Conservation (phyloP, 2,329 filamentous ascomycete species). For the Furcasterigmium sp. region DNA sequence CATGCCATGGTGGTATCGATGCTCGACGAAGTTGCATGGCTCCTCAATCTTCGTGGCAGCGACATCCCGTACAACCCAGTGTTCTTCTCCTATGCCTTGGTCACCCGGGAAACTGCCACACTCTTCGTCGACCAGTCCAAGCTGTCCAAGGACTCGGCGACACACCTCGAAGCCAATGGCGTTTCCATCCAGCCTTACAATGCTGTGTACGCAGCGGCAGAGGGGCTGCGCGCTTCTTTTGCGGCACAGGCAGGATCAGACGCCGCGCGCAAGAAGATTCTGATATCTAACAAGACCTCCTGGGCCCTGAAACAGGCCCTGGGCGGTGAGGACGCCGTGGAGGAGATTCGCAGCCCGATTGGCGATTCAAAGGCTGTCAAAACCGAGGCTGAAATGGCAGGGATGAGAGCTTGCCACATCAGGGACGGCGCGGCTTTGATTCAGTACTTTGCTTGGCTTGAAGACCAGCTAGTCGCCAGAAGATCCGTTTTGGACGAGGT, state of each 20-base stretch:
- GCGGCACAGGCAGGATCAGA: constrained; percentile 17
- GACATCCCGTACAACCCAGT: constrained; percentile 98
- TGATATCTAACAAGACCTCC: constrained; percentile 83
- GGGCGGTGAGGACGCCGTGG: constrained; percentile 78
- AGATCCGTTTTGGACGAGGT: constrained; percentile 79
- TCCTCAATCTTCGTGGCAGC: constrained; percentile 93
- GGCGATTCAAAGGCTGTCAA: constrained; percentile 92
- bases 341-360: constrained; percentile 82
- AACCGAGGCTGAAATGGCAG: constrained; percentile 81
- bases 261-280: constrained; percentile 54
- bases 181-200: constrained; percentile 79
- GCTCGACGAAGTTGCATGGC: constrained; percentile 95
- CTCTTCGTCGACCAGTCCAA: constrained; percentile 83
- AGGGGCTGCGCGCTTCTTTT: constrained; percentile 40
- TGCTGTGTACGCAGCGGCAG: constrained; percentile 73
- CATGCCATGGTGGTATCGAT: constrained; percentile 86
- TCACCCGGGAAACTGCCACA: constrained; percentile 71
- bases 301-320: constrained; percentile 88
- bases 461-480: constrained; percentile 75
- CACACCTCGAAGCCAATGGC: constrained; percentile 63
- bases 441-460: constrained; percentile 95
- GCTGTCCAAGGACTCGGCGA: constrained; percentile 60
- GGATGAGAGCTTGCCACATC: constrained; percentile 92
- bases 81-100: constrained; percentile 92
- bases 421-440: constrained; percentile 87